phyloP scores from a whole-genome alignment of 2,329 filamentous ascomycete genomes.

The Elsinoe arachidis region DNA sequence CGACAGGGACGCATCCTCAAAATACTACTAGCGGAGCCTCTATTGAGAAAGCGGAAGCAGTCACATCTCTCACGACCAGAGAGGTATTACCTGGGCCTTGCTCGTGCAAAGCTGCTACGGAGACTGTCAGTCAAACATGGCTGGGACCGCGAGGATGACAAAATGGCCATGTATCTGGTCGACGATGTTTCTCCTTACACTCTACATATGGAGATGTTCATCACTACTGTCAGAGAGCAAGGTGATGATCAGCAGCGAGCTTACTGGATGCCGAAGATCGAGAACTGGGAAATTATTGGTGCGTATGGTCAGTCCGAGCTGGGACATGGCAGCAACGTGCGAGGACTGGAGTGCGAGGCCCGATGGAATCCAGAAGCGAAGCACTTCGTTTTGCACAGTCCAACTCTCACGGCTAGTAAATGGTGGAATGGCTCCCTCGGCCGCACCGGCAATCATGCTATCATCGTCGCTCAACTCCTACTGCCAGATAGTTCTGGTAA shows the following conservation, averaged over 20 bases:
- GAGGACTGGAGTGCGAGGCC: slow-evolving; percentile 41
- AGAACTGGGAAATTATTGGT: slow-evolving; percentile 43
- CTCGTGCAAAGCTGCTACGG: slow-evolving; percentile 43
- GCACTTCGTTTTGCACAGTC: slow-evolving; percentile 44
- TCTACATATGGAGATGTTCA: slow-evolving; percentile 45
- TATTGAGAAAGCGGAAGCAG: slow-evolving; percentile 44
- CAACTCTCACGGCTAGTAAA: slow-evolving; percentile 44
- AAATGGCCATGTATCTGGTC: slow-evolving; percentile 44
- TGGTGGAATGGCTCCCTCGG: slow-evolving; percentile 49
- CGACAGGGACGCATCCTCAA: slow-evolving; percentile 40
- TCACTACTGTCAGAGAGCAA: slow-evolving; percentile 44
- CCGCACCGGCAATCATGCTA: slow-evolving; percentile 47
- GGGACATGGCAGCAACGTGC: slow-evolving; percentile 46
- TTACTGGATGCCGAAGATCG: slow-evolving; percentile 43
- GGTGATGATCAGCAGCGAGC: slow-evolving; percentile 39
- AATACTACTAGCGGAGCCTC: slow-evolving; percentile 38
- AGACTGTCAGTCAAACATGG: slow-evolving; percentile 37
- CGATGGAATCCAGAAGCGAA: slow-evolving; percentile 38
- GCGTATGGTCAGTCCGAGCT: slow-evolving; percentile 46
- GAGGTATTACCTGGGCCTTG: slow-evolving; percentile 45
- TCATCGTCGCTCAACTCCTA: slow-evolving; percentile 45
- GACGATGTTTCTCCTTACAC: slow-evolving; percentile 47
- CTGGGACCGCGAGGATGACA: slow-evolving; percentile 43
- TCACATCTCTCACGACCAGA: slow-evolving; percentile 44
- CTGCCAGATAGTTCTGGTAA: slow-evolving; percentile 30